A percentile compares a stretch with the other conserved stretches of the same genome.
Conservation (phyloP, 352 stramenopile genomes). For the Plasmopara halstedii region DNA sequence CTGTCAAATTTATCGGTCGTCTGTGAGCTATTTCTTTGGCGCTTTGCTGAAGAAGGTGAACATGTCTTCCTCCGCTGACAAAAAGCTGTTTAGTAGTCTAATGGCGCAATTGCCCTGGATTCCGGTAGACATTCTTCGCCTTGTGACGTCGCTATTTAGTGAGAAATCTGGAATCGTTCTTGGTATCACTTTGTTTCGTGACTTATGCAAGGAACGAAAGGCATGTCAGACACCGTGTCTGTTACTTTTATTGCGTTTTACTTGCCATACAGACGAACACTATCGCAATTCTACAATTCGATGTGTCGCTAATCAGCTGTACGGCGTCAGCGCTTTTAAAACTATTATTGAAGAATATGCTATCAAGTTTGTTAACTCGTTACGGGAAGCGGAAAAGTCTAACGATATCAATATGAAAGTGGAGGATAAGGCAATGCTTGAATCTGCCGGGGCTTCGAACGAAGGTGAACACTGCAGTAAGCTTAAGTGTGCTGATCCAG, state of each 20-base stretch:
- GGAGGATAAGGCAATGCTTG: constrained; percentile 22
- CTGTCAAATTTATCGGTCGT: constrained; percentile 33
- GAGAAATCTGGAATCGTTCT: constrained; percentile 58
- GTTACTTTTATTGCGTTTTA: constrained; percentile 58
- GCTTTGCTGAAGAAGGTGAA: constrained; percentile 38
- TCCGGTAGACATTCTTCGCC: constrained; percentile 45
- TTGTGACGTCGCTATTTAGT: constrained; percentile 41
- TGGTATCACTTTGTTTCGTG: constrained; percentile 61
- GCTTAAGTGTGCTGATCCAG: constrained; percentile 4
- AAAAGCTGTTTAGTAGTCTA: constrained; percentile 59
- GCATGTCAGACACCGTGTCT: constrained; percentile 42
- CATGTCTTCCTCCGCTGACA: constrained; percentile 47
- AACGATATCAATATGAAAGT: constrained; percentile 6
- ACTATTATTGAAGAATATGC: constrained; percentile 54
- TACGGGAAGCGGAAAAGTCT: constrained; percentile 20
- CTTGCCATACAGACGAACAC: constrained; percentile 57
- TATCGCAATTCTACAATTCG: constrained; percentile 62
- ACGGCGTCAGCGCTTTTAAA: constrained; percentile 45
- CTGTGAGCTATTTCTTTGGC: constrained; percentile 47
- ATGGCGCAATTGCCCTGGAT: constrained; percentile 50
- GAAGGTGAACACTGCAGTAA: neutral
- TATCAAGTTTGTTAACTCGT: constrained; percentile 44
- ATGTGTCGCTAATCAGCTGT: constrained; percentile 76
- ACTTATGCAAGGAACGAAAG: constrained; percentile 61
- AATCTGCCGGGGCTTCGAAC: constrained; percentile 4